These are phyloP conservation scores for Rhododendron mucronatum DNA, from an alignment of 148 eudicot genomes.

Conservation along the genomic window DNA sequence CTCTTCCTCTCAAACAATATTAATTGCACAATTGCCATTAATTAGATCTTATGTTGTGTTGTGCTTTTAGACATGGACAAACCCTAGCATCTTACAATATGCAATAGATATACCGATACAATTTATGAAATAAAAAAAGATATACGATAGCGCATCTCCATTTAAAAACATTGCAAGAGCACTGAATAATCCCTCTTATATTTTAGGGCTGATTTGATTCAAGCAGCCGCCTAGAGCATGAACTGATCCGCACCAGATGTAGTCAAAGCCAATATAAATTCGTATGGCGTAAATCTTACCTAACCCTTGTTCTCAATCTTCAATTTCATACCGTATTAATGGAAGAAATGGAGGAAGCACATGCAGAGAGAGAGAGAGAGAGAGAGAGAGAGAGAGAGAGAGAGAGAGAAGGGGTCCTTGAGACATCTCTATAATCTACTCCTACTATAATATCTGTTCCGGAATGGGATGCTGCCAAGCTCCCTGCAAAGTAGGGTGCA, in stretches of 20 bases:
- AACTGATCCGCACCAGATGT: neutral
- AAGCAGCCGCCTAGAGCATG: neutral
- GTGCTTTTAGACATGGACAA: too few relatives aligned
- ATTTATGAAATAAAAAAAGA: too few relatives aligned
- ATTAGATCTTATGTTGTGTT: too few relatives aligned
- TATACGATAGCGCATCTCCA: too few relatives aligned
- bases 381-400: neutral
- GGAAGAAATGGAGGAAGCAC: neutral
- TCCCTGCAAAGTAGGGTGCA: too few relatives aligned
- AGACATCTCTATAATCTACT: neutral
- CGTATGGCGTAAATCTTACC: neutral
- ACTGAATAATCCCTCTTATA: neutral
- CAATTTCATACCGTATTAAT: neutral
- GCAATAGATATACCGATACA: too few relatives aligned
- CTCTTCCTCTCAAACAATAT: too few relatives aligned
- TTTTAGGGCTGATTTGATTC: neutral
- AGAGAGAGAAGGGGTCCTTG: neutral
- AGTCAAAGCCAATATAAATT: neutral
- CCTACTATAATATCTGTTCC: too few relatives aligned
- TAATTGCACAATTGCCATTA: too few relatives aligned
- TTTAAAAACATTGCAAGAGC: too few relatives aligned
- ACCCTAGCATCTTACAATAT: too few relatives aligned
- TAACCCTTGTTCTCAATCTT: neutral
- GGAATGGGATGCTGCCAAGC: too few relatives aligned
- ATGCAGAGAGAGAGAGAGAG: neutral